These are phyloP conservation scores for Rhizopus sp. DNA, from an alignment of 371 early-diverging fungal genomes.

Conservation along the genomic window DNA sequence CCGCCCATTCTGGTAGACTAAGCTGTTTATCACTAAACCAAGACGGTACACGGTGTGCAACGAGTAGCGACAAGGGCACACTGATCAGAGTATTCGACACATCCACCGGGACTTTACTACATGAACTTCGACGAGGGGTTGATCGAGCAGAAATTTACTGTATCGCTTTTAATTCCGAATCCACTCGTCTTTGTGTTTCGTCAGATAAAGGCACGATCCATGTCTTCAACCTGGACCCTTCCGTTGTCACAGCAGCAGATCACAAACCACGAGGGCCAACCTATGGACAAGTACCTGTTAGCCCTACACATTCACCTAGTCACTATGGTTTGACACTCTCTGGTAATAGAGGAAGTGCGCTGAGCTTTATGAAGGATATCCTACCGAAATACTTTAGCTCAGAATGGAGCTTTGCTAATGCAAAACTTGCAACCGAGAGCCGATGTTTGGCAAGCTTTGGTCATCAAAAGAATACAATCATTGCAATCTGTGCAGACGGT, in stretches of 20 bases:
- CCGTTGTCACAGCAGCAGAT: conserved; percentile 40
- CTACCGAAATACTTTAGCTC: conserved; percentile 93
- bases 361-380: conserved; percentile 89
- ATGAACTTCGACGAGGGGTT: conserved; percentile 89
- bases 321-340: conserved; percentile 43
- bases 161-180: conserved; percentile 83
- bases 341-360: conserved; percentile 53
- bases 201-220: conserved; percentile 95
- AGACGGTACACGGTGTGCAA: conserved; percentile 79
- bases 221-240: conserved; percentile 83
- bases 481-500: conserved; percentile 86
- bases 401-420: conserved; percentile 93
- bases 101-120: conserved; percentile 68
- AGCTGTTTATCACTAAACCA: conserved; percentile 76
- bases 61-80: conserved; percentile 86
- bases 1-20: conserved; percentile 81
- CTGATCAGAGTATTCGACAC: conserved; percentile 90
- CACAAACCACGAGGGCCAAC: conserved; percentile 55
- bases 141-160: conserved; percentile 90
- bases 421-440: conserved; percentile 75
- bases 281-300: conserved; percentile 55
- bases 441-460: conserved; percentile 85
- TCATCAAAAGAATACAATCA: conserved; percentile 68
- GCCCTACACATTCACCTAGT: conserved; percentile 28
- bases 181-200: conserved; percentile 79